Conservation (phyloP, 768 basidiomycete species). For the Coprinopsis strossmayeri region DNA sequence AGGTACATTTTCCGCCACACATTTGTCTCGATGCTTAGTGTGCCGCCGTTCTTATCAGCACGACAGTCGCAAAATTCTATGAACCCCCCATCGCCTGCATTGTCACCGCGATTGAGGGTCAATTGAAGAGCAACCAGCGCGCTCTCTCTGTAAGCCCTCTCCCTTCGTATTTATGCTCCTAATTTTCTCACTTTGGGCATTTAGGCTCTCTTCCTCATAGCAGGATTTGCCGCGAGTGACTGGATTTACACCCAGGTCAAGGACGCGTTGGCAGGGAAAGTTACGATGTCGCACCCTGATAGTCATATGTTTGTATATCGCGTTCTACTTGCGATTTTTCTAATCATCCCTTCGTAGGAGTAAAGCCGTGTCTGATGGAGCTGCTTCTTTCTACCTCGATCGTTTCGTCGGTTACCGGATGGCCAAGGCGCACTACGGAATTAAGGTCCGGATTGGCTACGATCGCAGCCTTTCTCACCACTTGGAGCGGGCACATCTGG, state of each 20-base stretch:
- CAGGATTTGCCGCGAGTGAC: conserved; percentile 53
- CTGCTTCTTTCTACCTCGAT: conserved; percentile 35
- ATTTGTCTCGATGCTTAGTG: no score
- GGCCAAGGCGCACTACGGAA: conserved; percentile 41
- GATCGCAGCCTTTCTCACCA: conserved; percentile 32
- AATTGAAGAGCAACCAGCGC: neutral
- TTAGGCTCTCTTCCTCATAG: conserved; percentile 39
- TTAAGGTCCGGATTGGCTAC: conserved; percentile 27
- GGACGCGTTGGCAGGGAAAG: conserved; percentile 27
- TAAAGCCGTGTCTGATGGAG: conserved; percentile 50
- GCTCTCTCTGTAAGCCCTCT: neutral
- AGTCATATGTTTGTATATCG: conserved; percentile 39
- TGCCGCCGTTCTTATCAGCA: no score
- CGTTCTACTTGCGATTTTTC: neutral
- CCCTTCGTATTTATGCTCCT: neutral
- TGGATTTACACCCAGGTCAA: conserved; percentile 42
- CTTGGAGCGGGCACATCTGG: conserved; percentile 16
- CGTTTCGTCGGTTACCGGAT: conserved; percentile 42
- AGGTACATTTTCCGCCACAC: no score
- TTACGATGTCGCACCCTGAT: conserved; percentile 43
- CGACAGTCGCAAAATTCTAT: conserved; percentile 27
- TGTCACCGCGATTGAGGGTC: conserved; percentile 17
- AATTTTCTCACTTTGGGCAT: neutral
- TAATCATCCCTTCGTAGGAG: conserved; percentile 18
- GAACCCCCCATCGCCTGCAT: conserved; percentile 28